phyloP scores from a whole-genome alignment of 495 filamentous ascomycete genomes.

The Patellaria atrata region DNA sequence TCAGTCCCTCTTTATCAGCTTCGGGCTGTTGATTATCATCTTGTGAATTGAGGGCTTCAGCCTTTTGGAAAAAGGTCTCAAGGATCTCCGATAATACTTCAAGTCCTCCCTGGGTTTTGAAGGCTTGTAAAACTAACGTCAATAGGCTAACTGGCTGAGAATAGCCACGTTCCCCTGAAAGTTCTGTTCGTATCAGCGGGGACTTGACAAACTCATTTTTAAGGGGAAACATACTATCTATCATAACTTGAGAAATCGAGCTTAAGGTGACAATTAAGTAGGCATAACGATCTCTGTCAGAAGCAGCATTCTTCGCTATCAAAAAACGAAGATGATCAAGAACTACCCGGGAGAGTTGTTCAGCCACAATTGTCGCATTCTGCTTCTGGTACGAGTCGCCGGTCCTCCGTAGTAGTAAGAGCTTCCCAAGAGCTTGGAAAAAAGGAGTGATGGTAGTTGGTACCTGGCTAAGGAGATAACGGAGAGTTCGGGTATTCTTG shows the following conservation, averaged over 20 bases:
- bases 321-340: slow-evolving; percentile 46
- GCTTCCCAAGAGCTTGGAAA: slow-evolving; percentile 67
- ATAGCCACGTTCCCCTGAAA: slow-evolving; percentile 41
- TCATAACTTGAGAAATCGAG: slow-evolving; percentile 59
- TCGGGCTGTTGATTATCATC: slow-evolving; percentile 28
- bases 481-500: slow-evolving; percentile 63
- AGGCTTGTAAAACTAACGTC: slow-evolving; percentile 67
- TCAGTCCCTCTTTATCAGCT: slow-evolving; percentile 10
- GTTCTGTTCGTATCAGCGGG: slow-evolving; percentile 13
- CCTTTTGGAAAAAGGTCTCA: slow-evolving; percentile 53
- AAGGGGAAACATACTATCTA: slow-evolving; percentile 53
- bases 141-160: slow-evolving; percentile 59
- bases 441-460: slow-evolving; percentile 59
- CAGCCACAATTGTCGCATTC: slow-evolving; percentile 55
- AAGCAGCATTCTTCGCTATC: slow-evolving; percentile 30
- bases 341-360: slow-evolving; percentile 58
- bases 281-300: slow-evolving; percentile 41
- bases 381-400: slow-evolving; percentile 50
- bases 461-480: slow-evolving; percentile 60
- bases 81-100: slow-evolving; percentile 58
- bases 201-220: not conserved
- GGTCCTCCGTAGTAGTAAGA: slow-evolving; percentile 55
- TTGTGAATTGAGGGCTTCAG: slow-evolving; percentile 31
- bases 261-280: slow-evolving; percentile 73
- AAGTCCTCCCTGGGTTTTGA: slow-evolving; percentile 69